Conservation (phyloP, 2,329 filamentous ascomycete genomes). For the Exophiala alcalophila region DNA sequence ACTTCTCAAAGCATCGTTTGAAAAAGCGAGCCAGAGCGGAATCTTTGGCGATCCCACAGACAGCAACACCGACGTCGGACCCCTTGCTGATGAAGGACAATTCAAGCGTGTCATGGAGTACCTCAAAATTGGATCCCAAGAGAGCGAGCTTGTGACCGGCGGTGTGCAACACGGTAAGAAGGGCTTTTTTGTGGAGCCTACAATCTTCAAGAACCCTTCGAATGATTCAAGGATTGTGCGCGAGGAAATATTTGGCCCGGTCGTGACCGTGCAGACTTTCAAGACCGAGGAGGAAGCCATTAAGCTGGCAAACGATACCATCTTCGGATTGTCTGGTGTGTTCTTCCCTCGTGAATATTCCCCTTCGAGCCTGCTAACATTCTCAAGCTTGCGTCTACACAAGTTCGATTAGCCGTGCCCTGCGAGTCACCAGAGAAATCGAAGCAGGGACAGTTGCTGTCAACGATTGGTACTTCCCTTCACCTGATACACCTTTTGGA, state of each 20-base stretch:
- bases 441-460: slow-evolving; percentile 57
- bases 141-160: slow-evolving; percentile 48
- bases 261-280: slow-evolving; percentile 62
- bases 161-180: slow-evolving; percentile 51
- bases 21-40: slow-evolving; percentile 37
- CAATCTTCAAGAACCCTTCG: slow-evolving; percentile 57
- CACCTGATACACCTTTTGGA: slow-evolving; percentile 54
- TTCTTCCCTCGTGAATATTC: too few species aligned
- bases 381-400: slow-evolving; percentile 50
- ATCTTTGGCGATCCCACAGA: slow-evolving; percentile 36
- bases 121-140: slow-evolving; percentile 53
- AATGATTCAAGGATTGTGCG: slow-evolving; percentile 55
- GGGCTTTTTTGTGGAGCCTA: slow-evolving; percentile 63
- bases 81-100: slow-evolving; percentile 63
- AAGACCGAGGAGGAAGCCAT: slow-evolving; percentile 59
- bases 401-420: slow-evolving; percentile 19
- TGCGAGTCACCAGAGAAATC: slow-evolving; percentile 20
- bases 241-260: slow-evolving; percentile 63
- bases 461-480: slow-evolving; percentile 44
- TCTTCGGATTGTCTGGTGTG: slow-evolving; percentile 67
- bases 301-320: slow-evolving; percentile 52
- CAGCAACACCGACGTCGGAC: slow-evolving; percentile 55
- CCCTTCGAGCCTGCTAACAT: background rate
- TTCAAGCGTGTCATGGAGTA: slow-evolving; percentile 58
- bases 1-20: slow-evolving; percentile 46